Conservation (phyloP, 176 grass and related monocot genomes). For the Musa beccarii region DNA sequence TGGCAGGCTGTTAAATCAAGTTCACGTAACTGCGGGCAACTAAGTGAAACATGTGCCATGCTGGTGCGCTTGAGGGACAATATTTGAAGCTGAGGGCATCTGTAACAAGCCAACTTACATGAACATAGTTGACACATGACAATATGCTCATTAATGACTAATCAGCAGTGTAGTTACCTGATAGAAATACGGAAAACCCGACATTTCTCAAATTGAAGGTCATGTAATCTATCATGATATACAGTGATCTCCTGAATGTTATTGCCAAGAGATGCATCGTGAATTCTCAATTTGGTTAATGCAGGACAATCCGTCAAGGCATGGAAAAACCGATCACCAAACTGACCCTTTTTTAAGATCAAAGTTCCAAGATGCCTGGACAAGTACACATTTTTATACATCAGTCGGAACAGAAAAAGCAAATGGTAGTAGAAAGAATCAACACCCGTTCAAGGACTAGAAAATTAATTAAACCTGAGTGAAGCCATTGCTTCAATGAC, state of each 20-base stretch:
- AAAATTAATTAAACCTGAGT: slow-evolving; percentile 47
- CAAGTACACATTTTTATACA: not conserved
- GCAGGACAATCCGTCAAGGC: slow-evolving; percentile 47
- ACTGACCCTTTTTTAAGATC: slow-evolving; percentile 58
- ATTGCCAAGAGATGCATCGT: slow-evolving; percentile 66
- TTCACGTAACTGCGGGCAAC: slow-evolving; percentile 67
- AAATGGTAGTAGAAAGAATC: slow-evolving; percentile 6
- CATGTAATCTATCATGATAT: slow-evolving; percentile 58
- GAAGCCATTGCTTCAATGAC: slow-evolving; percentile 53
- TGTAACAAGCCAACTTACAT: slow-evolving; percentile 20
- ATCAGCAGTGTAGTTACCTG: slow-evolving; percentile 42
- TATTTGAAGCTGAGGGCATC: slow-evolving; percentile 65
- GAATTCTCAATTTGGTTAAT: slow-evolving; percentile 56
- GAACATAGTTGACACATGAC: not conserved
- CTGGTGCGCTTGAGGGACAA: slow-evolving; percentile 68
- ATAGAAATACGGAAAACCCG: slow-evolving; percentile 73
- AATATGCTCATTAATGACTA: slow-evolving; percentile 11
- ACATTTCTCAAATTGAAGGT: slow-evolving; percentile 80
- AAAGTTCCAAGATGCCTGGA: slow-evolving; percentile 63
- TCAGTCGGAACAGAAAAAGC: not conserved
- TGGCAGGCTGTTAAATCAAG: slow-evolving; percentile 81
- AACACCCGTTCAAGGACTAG: not conserved
- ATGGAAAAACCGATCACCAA: slow-evolving; percentile 73
- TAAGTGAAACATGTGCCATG: slow-evolving; percentile 84
- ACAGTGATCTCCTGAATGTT: slow-evolving; percentile 75